phyloP scores from a whole-genome alignment of 305 asterid species.

The Withania somnifera region DNA sequence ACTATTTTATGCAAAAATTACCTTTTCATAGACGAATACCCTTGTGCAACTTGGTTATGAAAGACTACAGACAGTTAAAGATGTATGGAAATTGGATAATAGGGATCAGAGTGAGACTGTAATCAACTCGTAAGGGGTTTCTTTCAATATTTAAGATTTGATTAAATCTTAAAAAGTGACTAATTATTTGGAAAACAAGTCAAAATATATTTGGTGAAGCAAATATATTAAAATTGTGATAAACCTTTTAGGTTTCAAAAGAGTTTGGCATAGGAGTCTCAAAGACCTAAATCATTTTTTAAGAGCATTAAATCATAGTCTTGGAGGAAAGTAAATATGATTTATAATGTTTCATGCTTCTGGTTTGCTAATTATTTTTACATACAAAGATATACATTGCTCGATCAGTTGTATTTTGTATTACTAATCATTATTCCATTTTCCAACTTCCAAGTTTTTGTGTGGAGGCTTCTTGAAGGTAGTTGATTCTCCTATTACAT shows the following conservation, averaged over 20 bases:
- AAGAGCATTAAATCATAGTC: constrained; percentile 70
- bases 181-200: background rate
- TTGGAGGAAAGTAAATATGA: constrained; percentile 61
- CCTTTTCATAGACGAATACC: constrained; percentile 34
- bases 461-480: constrained; percentile 99
- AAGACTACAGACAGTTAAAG: constrained; percentile 79
- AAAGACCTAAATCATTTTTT: constrained; percentile 72
- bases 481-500: constrained; percentile 8
- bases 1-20: background rate
- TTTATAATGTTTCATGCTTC: constrained; percentile 2
- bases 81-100: constrained; percentile 80
- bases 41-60: constrained; percentile 77
- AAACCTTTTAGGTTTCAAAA: constrained; percentile 50
- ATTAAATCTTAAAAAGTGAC: background rate
- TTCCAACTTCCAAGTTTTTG: constrained; percentile 68
- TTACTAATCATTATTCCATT: constrained; percentile 8
- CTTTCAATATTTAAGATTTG: background rate
- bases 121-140: constrained; percentile 40
- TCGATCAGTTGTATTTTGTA: background rate
- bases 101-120: constrained; percentile 86
- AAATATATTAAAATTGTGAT: background rate
- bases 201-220: background rate
- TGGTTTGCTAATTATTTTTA: constrained; percentile 7
- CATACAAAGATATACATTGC: background rate
- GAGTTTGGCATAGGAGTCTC: constrained; percentile 75